A percentile compares a stretch with the other conserved stretches of the same genome.
phyloP scores from a whole-genome alignment of 2,329 filamentous ascomycete genomes.

The Colletotrichum tropicicola region DNA sequence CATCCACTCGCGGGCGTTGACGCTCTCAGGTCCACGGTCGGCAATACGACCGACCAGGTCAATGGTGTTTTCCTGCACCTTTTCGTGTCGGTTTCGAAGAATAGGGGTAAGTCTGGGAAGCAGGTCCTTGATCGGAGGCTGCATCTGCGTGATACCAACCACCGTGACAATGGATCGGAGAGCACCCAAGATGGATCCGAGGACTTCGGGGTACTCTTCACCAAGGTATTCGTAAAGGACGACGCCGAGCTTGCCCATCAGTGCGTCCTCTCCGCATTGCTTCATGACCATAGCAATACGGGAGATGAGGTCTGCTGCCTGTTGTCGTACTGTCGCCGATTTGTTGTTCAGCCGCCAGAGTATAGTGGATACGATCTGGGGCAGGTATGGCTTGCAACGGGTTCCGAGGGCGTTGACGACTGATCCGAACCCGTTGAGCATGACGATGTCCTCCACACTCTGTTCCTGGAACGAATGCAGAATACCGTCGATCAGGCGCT shows the following conservation, averaged over 20 bases:
- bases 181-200: conserved; percentile 95
- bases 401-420: conserved; percentile 95
- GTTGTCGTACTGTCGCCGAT: conserved; percentile 93
- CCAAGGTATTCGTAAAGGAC: conserved; percentile 98
- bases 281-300: conserved; percentile 99
- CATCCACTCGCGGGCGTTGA: conserved; percentile 99
- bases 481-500: conserved; percentile 93
- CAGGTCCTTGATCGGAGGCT: conserved; percentile 95
- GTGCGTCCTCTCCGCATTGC: conserved; percentile 93
- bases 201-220: conserved; percentile 97
- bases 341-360: conserved; percentile 98
- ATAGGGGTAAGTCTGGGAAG: conserved; percentile 97
- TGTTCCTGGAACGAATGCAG: conserved; percentile 98
- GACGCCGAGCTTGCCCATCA: conserved; percentile 94
- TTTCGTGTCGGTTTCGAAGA: conserved; percentile 96
- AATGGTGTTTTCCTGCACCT: conserved; percentile 99
- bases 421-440: conserved; percentile 97
- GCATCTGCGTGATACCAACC: conserved; percentile 97
- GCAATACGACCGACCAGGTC: conserved; percentile 98
- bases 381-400: conserved; percentile 94
- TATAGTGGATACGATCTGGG: conserved; percentile 96
- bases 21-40: conserved; percentile 93
- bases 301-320: conserved; percentile 95
- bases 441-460: conserved; percentile 93
- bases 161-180: conserved; percentile 97